These are phyloP conservation scores for Borealophlyctis nickersoniae DNA, from an alignment of 192 early-diverging fungal species.

Conservation along the genomic window DNA sequence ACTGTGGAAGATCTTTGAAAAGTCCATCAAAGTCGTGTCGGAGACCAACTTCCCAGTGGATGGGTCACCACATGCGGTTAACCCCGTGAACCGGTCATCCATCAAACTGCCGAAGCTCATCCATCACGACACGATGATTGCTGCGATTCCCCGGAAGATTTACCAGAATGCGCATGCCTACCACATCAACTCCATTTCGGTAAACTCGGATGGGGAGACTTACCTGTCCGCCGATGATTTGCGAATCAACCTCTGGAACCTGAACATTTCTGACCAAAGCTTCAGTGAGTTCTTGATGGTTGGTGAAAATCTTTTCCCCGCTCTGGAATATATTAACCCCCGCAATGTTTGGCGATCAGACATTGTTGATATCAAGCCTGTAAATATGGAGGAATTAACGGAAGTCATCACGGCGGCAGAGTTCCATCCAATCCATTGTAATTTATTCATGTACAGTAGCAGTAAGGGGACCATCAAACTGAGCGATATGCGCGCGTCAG, in stretches of 20 bases:
- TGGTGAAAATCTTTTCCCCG: too few species aligned
- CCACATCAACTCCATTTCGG: slow-evolving; percentile 99
- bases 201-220: slow-evolving; percentile 97
- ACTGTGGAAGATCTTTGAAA: slow-evolving; percentile 99
- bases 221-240: slow-evolving; percentile 97
- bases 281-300: slow-evolving; percentile 77
- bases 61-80: slow-evolving; percentile 1
- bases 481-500: slow-evolving; percentile 92
- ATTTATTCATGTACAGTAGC: slow-evolving; percentile 97
- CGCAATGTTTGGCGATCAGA: too few species aligned
- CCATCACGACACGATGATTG: slow-evolving; percentile 94
- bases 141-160: slow-evolving; percentile 90
- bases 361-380: slow-evolving; percentile 99
- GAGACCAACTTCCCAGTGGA: slow-evolving; percentile 86
- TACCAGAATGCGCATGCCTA: slow-evolving; percentile 99
- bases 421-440: slow-evolving; percentile 95
- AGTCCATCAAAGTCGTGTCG: slow-evolving; percentile 89
- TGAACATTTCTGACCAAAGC: slow-evolving; percentile 95
- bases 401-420: slow-evolving; percentile 98
- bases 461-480: slow-evolving; percentile 98
- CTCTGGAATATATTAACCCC: too few species aligned
- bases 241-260: slow-evolving; percentile 98
- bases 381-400: slow-evolving; percentile 99
- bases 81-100: slow-evolving; percentile 1
- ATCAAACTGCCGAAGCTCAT: slow-evolving; percentile 77